Evolutionary conservation across 1,284 basidiomycete genomes (phyloP).

Genomic region (Caloboletus firmus): DNA sequence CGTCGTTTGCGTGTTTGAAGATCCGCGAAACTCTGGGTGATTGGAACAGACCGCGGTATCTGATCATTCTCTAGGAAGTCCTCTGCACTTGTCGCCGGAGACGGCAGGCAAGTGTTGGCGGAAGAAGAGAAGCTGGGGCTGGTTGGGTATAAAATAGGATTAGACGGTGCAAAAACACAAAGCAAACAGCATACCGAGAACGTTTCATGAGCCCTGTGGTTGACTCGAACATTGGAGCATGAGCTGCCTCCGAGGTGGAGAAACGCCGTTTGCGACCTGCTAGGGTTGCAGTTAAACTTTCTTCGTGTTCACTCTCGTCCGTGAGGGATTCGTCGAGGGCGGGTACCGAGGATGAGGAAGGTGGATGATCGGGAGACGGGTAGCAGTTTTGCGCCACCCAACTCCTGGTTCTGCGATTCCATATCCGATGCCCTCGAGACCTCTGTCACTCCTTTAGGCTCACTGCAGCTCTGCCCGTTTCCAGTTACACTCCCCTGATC

Average conservation of each 20-base stretch:
- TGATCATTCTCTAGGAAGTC: background rate
- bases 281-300: background rate
- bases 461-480: no score
- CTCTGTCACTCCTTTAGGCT: no score
- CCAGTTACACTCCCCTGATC: no score
- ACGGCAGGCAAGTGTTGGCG: background rate
- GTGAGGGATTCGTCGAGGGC: background rate
- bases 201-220: conserved; percentile 4
- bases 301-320: conserved; percentile 7
- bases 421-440: background rate
- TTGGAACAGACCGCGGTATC: background rate
- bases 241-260: background rate
- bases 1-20: conserved; percentile 30
- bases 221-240: accelerated
- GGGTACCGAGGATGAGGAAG: background rate
- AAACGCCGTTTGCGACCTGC: conserved; percentile 23
- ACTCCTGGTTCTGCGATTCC: background rate
- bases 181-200: conserved; percentile 6
- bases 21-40: background rate
- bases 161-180: background rate
- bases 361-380: background rate
- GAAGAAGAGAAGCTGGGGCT: background rate
- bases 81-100: conserved; percentile 5
- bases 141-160: background rate
- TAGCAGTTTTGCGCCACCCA: background rate